phyloP scores from a whole-genome alignment of 345 rosid species.

The Eucalyptus paniculata region DNA sequence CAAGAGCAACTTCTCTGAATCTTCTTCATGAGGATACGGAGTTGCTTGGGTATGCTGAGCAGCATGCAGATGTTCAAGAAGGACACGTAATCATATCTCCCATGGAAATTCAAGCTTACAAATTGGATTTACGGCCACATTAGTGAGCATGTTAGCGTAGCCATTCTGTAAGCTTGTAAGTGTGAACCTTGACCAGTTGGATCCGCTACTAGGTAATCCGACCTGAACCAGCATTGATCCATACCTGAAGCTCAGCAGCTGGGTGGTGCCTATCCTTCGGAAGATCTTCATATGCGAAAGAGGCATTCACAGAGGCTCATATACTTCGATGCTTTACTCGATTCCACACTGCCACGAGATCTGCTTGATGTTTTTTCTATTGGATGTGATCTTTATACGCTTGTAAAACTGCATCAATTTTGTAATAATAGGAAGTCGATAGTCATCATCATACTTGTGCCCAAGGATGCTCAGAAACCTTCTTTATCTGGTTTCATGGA shows the following conservation, averaged over 20 bases:
- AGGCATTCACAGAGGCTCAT: background rate
- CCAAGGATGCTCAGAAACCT: background rate
- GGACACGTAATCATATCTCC: constrained; percentile 62
- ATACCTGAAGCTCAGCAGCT: background rate
- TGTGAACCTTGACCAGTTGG: background rate
- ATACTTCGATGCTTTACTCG: background rate
- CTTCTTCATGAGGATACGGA: constrained; percentile 77
- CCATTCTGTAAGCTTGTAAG: background rate
- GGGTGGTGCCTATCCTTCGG: background rate
- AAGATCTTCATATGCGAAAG: background rate
- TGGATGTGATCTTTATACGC: background rate
- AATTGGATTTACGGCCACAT: constrained; percentile 59
- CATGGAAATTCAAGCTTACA: constrained; percentile 96
- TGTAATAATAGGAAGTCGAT: background rate
- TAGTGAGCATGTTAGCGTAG: background rate
- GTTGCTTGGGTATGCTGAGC: constrained; percentile 63
- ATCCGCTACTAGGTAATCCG: background rate
- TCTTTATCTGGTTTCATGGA: background rate
- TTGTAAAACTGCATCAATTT: background rate
- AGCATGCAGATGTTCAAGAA: constrained; percentile 38
- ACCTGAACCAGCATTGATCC: background rate
- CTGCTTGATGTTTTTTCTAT: background rate
- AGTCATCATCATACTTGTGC: background rate
- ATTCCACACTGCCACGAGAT: background rate
- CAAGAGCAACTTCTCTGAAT: constrained; percentile 73